phyloP scores from a whole-genome alignment of 805 yeast species.

The Teunomyces kruisii region DNA sequence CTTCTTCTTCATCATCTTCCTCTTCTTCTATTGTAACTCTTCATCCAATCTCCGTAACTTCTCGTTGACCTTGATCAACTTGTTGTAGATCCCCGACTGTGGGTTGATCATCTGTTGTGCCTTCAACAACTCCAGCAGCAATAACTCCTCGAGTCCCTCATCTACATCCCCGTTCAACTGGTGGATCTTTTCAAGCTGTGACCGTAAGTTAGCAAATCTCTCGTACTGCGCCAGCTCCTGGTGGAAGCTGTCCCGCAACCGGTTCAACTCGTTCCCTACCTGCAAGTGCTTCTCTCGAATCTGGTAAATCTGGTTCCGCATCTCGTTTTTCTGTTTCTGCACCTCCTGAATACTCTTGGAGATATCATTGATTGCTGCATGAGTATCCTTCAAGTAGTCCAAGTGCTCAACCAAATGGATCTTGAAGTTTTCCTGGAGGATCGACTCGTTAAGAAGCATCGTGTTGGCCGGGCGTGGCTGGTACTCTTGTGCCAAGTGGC shows the following conservation, averaged over 20 bases:
- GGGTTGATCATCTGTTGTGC: conserved; percentile 20
- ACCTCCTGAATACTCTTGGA: conserved; percentile 24
- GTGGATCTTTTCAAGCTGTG: conserved; percentile 9
- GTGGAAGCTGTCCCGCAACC: conserved; percentile 16
- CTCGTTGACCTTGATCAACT: conserved; percentile 22
- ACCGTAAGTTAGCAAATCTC: conserved; percentile 15
- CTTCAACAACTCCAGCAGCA: conserved; percentile 13
- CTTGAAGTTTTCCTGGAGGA: conserved; percentile 32
- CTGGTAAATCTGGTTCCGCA: conserved; percentile 30
- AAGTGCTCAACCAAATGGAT: conserved; percentile 28
- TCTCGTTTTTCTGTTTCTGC: conserved; percentile 32
- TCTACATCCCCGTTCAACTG: conserved; percentile 5
- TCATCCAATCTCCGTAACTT: conserved; percentile 19
- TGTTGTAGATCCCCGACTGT: conserved; percentile 21
- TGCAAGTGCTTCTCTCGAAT: conserved; percentile 27
- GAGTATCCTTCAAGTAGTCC: conserved; percentile 31
- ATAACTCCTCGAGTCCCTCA: background rate
- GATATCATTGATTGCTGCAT: conserved; percentile 34
- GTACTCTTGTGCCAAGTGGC: conserved; percentile 29
- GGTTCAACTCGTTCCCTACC: conserved; percentile 33
- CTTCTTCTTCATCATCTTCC: background rate
- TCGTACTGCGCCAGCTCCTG: conserved; percentile 16
- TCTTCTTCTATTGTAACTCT: conserved; percentile 8
- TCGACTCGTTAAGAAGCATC: conserved; percentile 16
- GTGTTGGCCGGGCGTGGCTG: conserved; percentile 16